Evolutionary conservation across 345 rosid genomes (phyloP).

Genomic region (Hypericum perforatum): DNA sequence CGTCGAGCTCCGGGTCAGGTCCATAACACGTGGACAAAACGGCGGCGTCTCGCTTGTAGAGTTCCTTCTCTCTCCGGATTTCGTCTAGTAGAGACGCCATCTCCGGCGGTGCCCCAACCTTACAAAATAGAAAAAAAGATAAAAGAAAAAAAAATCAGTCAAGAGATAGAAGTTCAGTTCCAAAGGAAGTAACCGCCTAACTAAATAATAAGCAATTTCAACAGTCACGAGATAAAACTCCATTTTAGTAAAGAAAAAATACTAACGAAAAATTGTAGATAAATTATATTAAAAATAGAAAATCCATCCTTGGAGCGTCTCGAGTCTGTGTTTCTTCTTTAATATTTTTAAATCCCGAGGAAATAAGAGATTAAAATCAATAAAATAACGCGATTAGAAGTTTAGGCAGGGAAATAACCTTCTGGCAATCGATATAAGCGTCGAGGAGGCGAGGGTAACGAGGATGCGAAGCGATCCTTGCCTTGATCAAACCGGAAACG

Average conservation of each 20-base stretch:
- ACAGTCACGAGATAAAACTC: too few species aligned
- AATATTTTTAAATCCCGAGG: background rate
- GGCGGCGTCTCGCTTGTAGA: constrained; percentile 9
- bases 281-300: too few species aligned
- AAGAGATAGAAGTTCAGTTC: background rate
- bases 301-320: too few species aligned
- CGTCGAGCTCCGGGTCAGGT: constrained; percentile 53
- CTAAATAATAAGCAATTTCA: too few species aligned
- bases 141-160: background rate
- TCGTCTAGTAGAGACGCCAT: constrained; percentile 29
- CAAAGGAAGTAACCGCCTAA: background rate
- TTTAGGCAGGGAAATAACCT: constrained; percentile 19
- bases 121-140: constrained; percentile 5
- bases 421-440: constrained; percentile 47
- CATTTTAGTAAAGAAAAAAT: too few species aligned
- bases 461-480: constrained; percentile 45
- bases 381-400: background rate
- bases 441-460: constrained; percentile 46
- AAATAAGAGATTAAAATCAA: background rate
- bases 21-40: constrained; percentile 21
- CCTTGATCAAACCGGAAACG: constrained; percentile 27
- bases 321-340: too few species aligned
- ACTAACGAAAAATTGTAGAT: too few species aligned
- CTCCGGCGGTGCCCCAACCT: constrained; percentile 59
- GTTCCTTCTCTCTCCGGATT: constrained; percentile 24